Percentiles rank a stretch among this genome's conserved stretches.
These are phyloP conservation scores for Boletus barrowsii DNA, from an alignment of 768 basidiomycete genomes.

Conservation along the genomic window DNA sequence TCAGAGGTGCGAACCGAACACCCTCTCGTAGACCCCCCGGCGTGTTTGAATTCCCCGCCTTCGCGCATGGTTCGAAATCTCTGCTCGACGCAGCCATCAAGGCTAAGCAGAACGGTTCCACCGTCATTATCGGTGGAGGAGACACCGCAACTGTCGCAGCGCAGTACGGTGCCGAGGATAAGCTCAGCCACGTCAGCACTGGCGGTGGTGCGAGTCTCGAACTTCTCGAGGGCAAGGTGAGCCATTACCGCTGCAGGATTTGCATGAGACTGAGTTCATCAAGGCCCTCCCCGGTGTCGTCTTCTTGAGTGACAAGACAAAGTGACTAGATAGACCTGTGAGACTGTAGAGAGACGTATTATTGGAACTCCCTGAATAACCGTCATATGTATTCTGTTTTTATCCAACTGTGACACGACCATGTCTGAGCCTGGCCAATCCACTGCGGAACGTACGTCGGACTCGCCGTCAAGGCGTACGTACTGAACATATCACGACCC, in stretches of 20 bases:
- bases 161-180: conserved; percentile 78
- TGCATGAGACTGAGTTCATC: conserved; percentile 14
- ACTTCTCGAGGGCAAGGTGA: conserved; percentile 95
- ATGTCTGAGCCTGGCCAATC: conserved; percentile 19
- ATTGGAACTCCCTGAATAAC: conserved; percentile 7
- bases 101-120: conserved; percentile 80
- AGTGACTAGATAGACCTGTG: conserved; percentile 9
- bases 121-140: conserved; percentile 94
- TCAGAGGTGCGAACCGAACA: neutral
- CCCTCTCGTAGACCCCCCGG: conserved; percentile 74
- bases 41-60: conserved; percentile 95
- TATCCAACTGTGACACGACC: conserved; percentile 1
- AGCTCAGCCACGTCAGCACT: conserved; percentile 94
- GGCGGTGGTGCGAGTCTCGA: conserved; percentile 94
- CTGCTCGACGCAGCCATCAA: conserved; percentile 85
- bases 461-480: neutral
- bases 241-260: conserved; percentile 7
- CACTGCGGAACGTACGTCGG: conserved; percentile 10
- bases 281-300: conserved; percentile 89
- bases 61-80: conserved; percentile 79
- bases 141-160: conserved; percentile 96
- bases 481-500: neutral
- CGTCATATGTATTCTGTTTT: conserved; percentile 17
- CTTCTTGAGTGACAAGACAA: conserved; percentile 76
- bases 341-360: conserved; percentile 19